These are phyloP conservation scores for Sugiyamaella neomexicana DNA, from an alignment of 1,139 yeast species.

Conservation along the genomic window DNA sequence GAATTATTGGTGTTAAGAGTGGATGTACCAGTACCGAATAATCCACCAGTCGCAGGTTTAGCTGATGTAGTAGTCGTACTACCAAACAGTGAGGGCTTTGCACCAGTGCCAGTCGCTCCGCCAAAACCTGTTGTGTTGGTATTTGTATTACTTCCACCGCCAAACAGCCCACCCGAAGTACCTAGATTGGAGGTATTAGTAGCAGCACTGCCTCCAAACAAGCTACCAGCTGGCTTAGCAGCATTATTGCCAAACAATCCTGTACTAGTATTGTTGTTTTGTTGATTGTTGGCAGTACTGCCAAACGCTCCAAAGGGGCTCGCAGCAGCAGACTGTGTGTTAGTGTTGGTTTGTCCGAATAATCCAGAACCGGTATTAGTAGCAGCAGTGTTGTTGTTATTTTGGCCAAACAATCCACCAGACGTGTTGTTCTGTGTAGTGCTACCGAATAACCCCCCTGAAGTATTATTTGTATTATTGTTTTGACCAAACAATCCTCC, in stretches of 20 bases:
- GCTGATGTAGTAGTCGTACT: slow-evolving; percentile 24
- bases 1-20: slow-evolving; percentile 29
- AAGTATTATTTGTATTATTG: slow-evolving; percentile 21
- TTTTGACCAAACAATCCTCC: slow-evolving; percentile 16
- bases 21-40: slow-evolving; percentile 36
- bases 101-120: background rate
- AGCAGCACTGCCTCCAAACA: slow-evolving; percentile 37
- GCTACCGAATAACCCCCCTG: slow-evolving; percentile 26
- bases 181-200: slow-evolving; percentile 29
- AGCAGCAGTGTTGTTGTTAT: background rate
- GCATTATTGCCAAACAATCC: slow-evolving; percentile 35
- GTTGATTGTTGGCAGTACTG: slow-evolving; percentile 2
- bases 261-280: slow-evolving; percentile 30
- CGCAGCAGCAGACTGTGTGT: background rate
- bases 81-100: slow-evolving; percentile 22
- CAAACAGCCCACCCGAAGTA: slow-evolving; percentile 37
- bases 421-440: slow-evolving; percentile 7
- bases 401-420: slow-evolving; percentile 26
- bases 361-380: slow-evolving; percentile 9
- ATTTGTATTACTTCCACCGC: slow-evolving; percentile 23
- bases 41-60: slow-evolving; percentile 29
- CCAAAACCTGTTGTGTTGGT: slow-evolving; percentile 7
- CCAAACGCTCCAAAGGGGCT: slow-evolving; percentile 14
- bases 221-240: slow-evolving; percentile 32
- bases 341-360: slow-evolving; percentile 19